A percentile compares a stretch with the other conserved stretches of the same genome.
phyloP scores from a whole-genome alignment of 2,329 filamentous ascomycete genomes.

The Drechslerella coelobrocha region DNA sequence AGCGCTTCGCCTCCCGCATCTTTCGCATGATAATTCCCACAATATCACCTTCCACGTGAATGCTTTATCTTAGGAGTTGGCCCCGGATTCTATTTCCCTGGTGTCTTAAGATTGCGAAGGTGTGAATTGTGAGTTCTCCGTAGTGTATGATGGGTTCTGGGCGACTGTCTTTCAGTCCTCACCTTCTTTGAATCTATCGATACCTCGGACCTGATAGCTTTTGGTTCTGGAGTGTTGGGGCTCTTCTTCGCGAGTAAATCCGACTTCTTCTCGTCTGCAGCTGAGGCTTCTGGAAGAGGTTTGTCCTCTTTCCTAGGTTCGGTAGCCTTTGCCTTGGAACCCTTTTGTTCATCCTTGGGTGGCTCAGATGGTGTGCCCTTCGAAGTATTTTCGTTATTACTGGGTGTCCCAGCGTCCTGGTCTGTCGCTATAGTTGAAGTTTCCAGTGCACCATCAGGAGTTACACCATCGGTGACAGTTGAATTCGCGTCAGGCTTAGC shows the following conservation, averaged over 20 bases:
- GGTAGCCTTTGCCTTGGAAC: neutral
- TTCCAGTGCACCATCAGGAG: slow-evolving; percentile 2
- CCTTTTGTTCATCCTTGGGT: neutral
- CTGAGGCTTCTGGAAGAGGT: neutral
- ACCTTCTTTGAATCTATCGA: neutral
- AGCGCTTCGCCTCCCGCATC: neutral
- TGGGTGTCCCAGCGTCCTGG: neutral
- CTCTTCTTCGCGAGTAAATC: neutral
- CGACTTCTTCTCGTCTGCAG: neutral
- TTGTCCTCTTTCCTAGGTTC: neutral
- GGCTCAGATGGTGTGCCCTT: neutral
- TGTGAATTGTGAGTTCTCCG: neutral
- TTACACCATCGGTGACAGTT: slow-evolving; percentile 1
- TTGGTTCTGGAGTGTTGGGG: neutral
- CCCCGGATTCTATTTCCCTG: neutral
- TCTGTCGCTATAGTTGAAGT: slow-evolving; percentile 1
- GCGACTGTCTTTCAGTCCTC: neutral
- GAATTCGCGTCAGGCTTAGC: neutral
- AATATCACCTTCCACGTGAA: too few relatives aligned
- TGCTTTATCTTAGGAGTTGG: neutral
- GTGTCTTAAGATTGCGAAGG: neutral
- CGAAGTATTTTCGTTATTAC: neutral
- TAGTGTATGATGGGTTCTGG: neutral
- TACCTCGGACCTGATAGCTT: neutral
- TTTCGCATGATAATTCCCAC: neutral